Evolutionary conservation across 768 basidiomycete genomes (phyloP), one percentile per base, ranked within the genome.

Genomic region (Paxillus rubicundulus): DNA sequence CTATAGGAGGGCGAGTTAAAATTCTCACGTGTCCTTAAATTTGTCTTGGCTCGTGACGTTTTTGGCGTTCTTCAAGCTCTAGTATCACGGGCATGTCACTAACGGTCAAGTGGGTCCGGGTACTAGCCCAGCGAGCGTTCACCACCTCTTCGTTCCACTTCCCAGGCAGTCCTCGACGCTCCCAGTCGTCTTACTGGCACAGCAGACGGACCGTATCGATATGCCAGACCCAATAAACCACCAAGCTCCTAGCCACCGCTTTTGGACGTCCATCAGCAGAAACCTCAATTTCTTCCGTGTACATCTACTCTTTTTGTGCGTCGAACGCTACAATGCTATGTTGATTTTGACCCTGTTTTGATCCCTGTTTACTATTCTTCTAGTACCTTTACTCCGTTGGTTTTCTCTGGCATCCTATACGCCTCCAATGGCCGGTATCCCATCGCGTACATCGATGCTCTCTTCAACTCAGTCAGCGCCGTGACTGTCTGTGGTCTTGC

Each of bases 381-480:
- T 62, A 91, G 88, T 61, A 86, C 82, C 6, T 79, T 91, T 64
- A 83, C 83, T 0, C 94, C 95, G 2, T 76, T 97, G 57, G 72
- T 94, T 49, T 81, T 82, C 57, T 89, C 90, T 17, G 83, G 72
- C 34, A 84, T 98, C 47, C 82, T 97, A 62, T 97, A 89, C 62
- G 91, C 84, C 21, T 81, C 80, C 70, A 93, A 93, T 76, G 92
- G 88, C 39, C 70, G 73, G 43, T 81, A 80, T 61, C 83, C 79
- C 41, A 79, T 93, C 34, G 61, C 80, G 17, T 94, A 89, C 67
- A 76, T 91, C 65, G 92, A 94, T 64, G 78, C 82, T 5, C 77
- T 93, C 32, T 94, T 84, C 75, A 82, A 81, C 68, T 87, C 82
- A 52, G 81, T 89, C 62, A 87, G 84, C 67, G 82, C 87, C 13